These are phyloP conservation scores for Garcia nutans DNA, from an alignment of 345 rosid genomes.

Conservation along the genomic window DNA sequence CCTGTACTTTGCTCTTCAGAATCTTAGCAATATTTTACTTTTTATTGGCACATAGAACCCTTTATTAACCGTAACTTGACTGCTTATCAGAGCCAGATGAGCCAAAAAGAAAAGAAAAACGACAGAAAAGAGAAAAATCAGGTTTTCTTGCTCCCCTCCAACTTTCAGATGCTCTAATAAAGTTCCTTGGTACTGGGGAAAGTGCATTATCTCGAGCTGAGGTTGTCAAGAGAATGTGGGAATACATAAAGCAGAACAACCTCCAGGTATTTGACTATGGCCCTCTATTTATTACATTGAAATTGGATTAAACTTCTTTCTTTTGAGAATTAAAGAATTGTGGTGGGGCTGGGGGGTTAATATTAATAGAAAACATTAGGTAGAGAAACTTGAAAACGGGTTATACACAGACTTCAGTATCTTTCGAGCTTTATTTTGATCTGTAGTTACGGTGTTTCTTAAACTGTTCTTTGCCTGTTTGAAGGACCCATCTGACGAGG, in stretches of 20 bases:
- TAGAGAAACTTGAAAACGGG: not conserved
- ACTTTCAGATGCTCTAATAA: slow-evolving; percentile 23
- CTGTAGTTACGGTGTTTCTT: not conserved
- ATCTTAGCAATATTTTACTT: not conserved
- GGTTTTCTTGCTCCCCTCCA: slow-evolving; percentile 27
- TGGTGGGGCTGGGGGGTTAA: not conserved
- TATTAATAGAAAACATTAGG: not conserved
- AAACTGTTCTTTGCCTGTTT: slow-evolving; percentile 8
- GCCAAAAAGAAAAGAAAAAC: slow-evolving; percentile 19
- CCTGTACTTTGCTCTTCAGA: not conserved
- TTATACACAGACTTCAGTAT: not conserved
- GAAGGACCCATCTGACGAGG: slow-evolving; percentile 35
- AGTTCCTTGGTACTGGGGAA: slow-evolving; percentile 24
- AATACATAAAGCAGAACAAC: slow-evolving; percentile 22
- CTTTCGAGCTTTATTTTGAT: not conserved
- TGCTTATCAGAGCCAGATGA: slow-evolving; percentile 6
- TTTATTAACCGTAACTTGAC: not conserved
- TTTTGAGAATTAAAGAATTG: not conserved
- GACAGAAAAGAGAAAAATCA: slow-evolving; percentile 19
- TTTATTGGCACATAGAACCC: not conserved
- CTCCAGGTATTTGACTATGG: slow-evolving; percentile 18
- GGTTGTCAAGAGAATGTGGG: slow-evolving; percentile 27
- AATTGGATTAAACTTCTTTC: not conserved
- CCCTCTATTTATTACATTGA: not conserved
- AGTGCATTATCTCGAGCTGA: slow-evolving; percentile 20